These are phyloP conservation scores for Aspergillus caelatus DNA, from an alignment of 2,329 filamentous ascomycete genomes.

Conservation along the genomic window DNA sequence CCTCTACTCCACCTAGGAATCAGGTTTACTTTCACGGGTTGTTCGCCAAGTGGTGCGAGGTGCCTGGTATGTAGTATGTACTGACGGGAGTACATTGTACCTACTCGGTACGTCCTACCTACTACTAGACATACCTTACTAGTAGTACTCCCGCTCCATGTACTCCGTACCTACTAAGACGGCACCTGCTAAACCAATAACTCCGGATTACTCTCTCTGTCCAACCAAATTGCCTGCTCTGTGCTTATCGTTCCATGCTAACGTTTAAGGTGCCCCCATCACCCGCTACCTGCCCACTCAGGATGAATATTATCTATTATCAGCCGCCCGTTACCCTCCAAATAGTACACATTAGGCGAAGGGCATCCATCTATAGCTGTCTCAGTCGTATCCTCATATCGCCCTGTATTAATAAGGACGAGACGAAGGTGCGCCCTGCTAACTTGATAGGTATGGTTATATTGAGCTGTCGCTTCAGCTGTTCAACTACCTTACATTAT, in stretches of 20 bases:
- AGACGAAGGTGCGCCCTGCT: neutral
- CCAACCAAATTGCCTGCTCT: neutral
- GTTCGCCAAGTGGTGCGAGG: neutral
- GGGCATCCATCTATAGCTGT: neutral
- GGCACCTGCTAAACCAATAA: neutral
- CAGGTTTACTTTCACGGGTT: neutral
- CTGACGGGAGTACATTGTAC: neutral
- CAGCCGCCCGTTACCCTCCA: neutral
- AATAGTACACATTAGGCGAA: neutral
- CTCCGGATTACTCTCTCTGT: neutral
- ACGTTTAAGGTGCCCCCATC: neutral
- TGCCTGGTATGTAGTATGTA: neutral
- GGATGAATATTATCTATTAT: neutral
- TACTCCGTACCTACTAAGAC: neutral
- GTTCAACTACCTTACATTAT: neutral
- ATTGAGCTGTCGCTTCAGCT: neutral
- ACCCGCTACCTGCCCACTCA: neutral
- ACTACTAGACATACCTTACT: neutral
- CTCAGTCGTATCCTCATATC: neutral
- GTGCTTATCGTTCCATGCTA: neutral
- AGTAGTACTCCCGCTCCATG: neutral
- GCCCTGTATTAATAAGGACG: neutral
- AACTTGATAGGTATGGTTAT: neutral
- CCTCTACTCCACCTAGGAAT: conserved; percentile 2
- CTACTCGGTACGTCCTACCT: neutral